Percentiles rank a stretch among this genome's conserved stretches.
These are phyloP conservation scores for Nicotiana tabacum DNA, from an alignment of 257 asterid genomes.

Conservation along the genomic window DNA sequence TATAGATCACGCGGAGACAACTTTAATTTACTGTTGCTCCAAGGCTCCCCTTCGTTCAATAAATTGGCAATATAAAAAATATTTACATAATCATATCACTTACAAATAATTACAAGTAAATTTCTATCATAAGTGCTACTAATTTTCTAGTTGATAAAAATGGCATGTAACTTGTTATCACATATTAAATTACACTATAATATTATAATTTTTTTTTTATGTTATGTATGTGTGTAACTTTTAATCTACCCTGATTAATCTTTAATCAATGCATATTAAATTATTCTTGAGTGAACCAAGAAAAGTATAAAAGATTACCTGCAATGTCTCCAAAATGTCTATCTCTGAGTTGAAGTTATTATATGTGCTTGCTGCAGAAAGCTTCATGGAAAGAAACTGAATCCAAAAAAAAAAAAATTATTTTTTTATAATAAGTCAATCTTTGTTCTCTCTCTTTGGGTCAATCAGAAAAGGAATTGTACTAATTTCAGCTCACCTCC, in stretches of 20 bases:
- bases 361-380: conserved; percentile 66
- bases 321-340: conserved; percentile 45
- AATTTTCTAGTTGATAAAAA: neutral
- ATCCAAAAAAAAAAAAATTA: neutral
- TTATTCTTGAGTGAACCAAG: neutral
- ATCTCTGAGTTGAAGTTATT: conserved; percentile 56
- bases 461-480: neutral
- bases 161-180: neutral
- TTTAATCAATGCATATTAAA: neutral
- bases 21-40: no score
- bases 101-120: neutral
- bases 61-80: no score
- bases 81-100: neutral
- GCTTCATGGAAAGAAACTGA: conserved; percentile 86
- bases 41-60: no score
- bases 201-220: neutral
- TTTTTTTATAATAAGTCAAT: neutral
- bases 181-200: neutral
- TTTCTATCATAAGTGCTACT: neutral
- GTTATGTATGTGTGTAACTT: neutral
- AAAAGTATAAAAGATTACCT: conserved; percentile 26
- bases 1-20: no score
- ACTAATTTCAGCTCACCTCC: conserved; percentile 48
- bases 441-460: neutral
- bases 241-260: neutral